Percentiles rank a stretch among this genome's conserved stretches.
Evolutionary conservation across 2,329 filamentous ascomycete genomes (phyloP).

Genomic region (Cryphonectria carpinicola): DNA sequence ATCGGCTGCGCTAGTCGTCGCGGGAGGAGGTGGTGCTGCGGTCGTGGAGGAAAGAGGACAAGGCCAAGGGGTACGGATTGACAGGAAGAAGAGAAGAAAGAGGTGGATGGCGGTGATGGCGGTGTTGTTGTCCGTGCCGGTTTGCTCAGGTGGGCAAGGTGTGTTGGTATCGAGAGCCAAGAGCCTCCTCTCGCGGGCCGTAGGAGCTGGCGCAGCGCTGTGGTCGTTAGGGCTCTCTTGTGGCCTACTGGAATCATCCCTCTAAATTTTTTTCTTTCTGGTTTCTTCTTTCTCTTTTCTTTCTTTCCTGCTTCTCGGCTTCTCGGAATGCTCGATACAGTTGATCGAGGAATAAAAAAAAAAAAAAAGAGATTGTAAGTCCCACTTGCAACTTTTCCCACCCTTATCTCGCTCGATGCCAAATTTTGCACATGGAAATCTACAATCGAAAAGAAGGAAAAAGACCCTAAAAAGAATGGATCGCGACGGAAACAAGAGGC

Average conservation of each 20-base stretch:
- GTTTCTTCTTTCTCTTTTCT: background rate
- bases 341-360: background rate
- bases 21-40: background rate
- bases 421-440: background rate
- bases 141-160: background rate
- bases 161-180: background rate
- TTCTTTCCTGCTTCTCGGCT: background rate
- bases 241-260: background rate
- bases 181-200: constrained; percentile 6
- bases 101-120: background rate
- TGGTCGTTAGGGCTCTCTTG: background rate
- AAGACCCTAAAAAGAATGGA: background rate
- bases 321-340: background rate
- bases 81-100: background rate
- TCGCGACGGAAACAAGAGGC: background rate
- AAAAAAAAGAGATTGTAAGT: background rate
- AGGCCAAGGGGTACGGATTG: background rate
- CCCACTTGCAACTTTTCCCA: background rate
- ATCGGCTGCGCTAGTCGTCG: background rate
- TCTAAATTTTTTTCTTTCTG: background rate
- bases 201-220: background rate
- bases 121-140: background rate
- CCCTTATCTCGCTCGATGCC: background rate
- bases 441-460: background rate
- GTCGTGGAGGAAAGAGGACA: background rate